Evolutionary conservation across 2,329 filamentous ascomycete species (phyloP), one percentile per base, ranked within the genome.

Genomic region (Fusarium devonianum): DNA sequence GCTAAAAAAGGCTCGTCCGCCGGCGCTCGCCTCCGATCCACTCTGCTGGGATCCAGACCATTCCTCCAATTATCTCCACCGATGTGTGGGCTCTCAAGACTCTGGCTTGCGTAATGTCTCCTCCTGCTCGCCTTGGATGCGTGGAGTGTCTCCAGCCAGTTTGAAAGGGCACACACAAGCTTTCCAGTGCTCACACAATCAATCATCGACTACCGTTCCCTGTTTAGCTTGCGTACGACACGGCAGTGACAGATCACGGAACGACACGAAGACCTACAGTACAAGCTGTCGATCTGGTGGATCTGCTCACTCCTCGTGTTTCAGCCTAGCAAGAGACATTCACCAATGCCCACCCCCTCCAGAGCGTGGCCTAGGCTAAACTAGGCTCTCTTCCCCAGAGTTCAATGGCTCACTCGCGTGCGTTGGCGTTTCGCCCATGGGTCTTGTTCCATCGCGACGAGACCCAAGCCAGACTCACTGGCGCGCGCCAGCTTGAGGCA

Each of bases 91-190:
- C 23, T 28, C 22, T n/a, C 10, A 12, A 23, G 17, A 48, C 49
- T n/a, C n/a, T 48, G 40, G 61, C 60, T 63, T 63, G 60, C 60
- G 60, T 63, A 63, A 63, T 61, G 38, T 38, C 23, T 36, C 28
- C 40, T 44, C 35, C 44, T n/a, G n/a, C n/a, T 45, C 26, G 17
- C n/a, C 21, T 33, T 5, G 3, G 23, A 25, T 8, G 28, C 25
- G 44, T 36, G 40, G 38, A 51, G 38, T 43, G 38, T 41, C 32
- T 36, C 22, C 25, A 28, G 43, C 30, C 37, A 37, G 23, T 23
- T 26, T 23, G 19, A 34, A 33, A 21, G 25, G 44, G 45, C 26
- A 57, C 29, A 40, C 26, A 32, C 41, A 28, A 41, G 30, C 29
- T 48, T 33, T 58, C 25, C 7, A 14, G 7, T 3, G 13, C 16